Evolutionary conservation across 306 rosid species (phyloP), one percentile per base, ranked within the genome.

Genomic region (Pyrus betulifolia): DNA sequence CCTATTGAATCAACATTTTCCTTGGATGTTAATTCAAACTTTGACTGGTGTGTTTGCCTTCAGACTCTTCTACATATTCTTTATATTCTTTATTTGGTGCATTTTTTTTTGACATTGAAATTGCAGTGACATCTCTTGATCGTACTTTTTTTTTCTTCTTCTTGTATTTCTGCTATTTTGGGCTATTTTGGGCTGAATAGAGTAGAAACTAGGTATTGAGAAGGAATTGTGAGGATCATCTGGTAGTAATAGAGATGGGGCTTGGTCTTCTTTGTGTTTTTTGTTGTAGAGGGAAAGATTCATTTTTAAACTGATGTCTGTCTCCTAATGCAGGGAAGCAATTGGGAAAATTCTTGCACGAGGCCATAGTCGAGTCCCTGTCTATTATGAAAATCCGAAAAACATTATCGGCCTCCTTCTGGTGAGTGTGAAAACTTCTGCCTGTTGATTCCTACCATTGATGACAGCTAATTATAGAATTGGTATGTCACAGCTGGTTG

Each of bases 1-100:
- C 90, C 90, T 40, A 86, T 86, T 67, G 90, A 86, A 79, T 86
- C 90, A 76, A 84, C 90, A 62, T 86, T 86, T 84, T 86, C 90
- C 55, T 74, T 86, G 77, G 90, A 86, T 59, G 90, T 86, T 45
- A 79, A 79, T 75, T 86, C 90, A 33, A 86, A 79, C 74, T 84
- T 86, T 54, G 87, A 82, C 84, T 86, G 90, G 90, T 86, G 38
- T 76, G 84, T 70, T 68, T 63, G 14, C 9, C 45, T 23, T 76
- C 8, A 12, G 51, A 68, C 35, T 72, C 23, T 38, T 57, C 69
- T 74, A 63, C n/a, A 15, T 64, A 14, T 65, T 40, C 61, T 23
- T 59, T 49, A 19, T 64, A 28, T 65, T 40, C 61, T 31, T 59
- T 49, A 60, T 63, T 18, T 38, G 14, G 55, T 17, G 21, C 55